Conservation (phyloP, 169 alveolate genomes). For the Amoebophrya sp. region DNA sequence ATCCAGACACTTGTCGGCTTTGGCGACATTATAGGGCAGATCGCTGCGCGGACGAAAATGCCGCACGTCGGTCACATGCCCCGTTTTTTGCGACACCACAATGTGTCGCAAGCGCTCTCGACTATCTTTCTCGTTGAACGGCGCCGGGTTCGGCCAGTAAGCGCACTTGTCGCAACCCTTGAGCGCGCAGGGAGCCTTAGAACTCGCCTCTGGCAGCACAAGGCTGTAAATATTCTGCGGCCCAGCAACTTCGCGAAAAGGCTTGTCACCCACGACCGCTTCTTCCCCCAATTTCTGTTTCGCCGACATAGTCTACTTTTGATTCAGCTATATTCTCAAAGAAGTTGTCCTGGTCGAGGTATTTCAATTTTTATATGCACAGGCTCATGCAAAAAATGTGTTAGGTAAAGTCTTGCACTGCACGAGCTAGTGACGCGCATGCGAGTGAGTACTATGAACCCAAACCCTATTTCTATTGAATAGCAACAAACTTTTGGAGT, state of each 20-base stretch:
- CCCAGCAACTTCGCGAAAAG: background rate
- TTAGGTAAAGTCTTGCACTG: no score
- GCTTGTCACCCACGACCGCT: background rate
- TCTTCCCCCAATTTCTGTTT: no score
- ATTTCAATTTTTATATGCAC: no score
- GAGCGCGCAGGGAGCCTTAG: background rate
- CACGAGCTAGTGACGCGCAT: no score
- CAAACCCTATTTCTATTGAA: no score
- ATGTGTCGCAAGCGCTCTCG: background rate
- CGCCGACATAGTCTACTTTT: no score
- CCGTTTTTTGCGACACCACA: background rate
- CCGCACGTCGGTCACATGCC: background rate
- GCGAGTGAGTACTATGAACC: no score
- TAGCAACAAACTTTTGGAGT: no score
- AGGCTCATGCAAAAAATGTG: no score
- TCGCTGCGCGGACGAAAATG: background rate
- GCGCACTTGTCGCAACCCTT: background rate
- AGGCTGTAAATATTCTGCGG: background rate
- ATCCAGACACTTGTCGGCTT: background rate
- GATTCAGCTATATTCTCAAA: no score
- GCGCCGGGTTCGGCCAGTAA: background rate
- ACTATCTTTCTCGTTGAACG: background rate
- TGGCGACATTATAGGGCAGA: background rate
- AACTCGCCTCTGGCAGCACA: background rate
- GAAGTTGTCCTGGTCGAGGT: no score